Conservation (phyloP, 345 rosid genomes). For the Euclidium syriacum region DNA sequence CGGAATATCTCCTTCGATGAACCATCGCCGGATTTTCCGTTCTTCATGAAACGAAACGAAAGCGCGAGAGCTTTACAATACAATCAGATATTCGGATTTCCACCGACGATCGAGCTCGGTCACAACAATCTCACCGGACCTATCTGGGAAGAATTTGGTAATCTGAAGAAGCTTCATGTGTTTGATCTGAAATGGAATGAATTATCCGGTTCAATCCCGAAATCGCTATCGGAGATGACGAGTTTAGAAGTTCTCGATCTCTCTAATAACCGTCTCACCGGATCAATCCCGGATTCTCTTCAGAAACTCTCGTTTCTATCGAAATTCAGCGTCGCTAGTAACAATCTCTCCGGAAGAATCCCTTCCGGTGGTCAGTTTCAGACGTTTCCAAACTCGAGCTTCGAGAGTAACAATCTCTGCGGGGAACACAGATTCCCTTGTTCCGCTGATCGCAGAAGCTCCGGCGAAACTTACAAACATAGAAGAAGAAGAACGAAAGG, state of each 20-base stretch:
- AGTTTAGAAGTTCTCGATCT: slow-evolving; percentile 58
- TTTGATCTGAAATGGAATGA: slow-evolving; percentile 41
- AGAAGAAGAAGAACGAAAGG: slow-evolving; percentile 37
- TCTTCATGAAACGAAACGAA: slow-evolving; percentile 49
- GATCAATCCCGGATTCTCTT: slow-evolving; percentile 37
- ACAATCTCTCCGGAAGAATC: slow-evolving; percentile 49
- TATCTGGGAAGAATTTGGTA: slow-evolving; percentile 53
- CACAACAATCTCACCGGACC: slow-evolving; percentile 39
- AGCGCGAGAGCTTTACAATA: slow-evolving; percentile 50
- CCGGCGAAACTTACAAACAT: background rate
- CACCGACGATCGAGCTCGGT: slow-evolving; percentile 42
- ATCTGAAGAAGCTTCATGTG: slow-evolving; percentile 43
- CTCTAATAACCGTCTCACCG: slow-evolving; percentile 39
- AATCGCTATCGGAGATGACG: slow-evolving; percentile 37
- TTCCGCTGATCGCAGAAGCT: slow-evolving; percentile 3
- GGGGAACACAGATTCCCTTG: slow-evolving; percentile 58
- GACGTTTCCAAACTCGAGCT: slow-evolving; percentile 77
- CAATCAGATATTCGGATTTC: slow-evolving; percentile 48
- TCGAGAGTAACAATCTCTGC: slow-evolving; percentile 71
- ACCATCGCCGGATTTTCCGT: slow-evolving; percentile 55
- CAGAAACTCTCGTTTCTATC: slow-evolving; percentile 48
- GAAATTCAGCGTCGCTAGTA: slow-evolving; percentile 50
- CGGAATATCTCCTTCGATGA: slow-evolving; percentile 41
- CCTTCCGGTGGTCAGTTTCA: slow-evolving; percentile 65
- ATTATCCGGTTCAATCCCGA: slow-evolving; percentile 43